Conservation (phyloP, 1,139 yeast genomes). For the Fermentozyma sake region DNA sequence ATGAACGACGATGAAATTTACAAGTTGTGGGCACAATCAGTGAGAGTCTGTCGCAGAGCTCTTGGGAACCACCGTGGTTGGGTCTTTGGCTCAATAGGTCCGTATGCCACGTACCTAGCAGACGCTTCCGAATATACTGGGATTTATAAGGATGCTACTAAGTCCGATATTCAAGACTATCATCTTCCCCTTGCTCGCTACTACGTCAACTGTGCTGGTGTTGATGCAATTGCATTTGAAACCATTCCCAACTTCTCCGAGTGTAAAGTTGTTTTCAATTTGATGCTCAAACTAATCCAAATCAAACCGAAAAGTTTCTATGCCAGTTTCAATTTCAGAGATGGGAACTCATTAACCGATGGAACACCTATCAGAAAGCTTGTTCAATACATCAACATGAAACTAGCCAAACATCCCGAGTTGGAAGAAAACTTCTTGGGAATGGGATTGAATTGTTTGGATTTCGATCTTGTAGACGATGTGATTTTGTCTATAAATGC, state of each 20-base stretch:
- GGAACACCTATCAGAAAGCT: constrained; percentile 27
- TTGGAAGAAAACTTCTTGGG: constrained; percentile 21
- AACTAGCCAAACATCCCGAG: constrained; percentile 8
- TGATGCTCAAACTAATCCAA: constrained; percentile 14
- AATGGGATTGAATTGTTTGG: constrained; percentile 40
- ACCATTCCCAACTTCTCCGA: constrained; percentile 60
- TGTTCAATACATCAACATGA: constrained; percentile 13
- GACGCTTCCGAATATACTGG: constrained; percentile 72
- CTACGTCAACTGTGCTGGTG: constrained; percentile 28
- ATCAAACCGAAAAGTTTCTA: constrained; percentile 22
- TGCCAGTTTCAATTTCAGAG: constrained; percentile 26
- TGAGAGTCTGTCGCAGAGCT: constrained; percentile 29
- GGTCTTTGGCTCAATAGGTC: constrained; percentile 65
- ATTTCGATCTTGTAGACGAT: constrained; percentile 18
- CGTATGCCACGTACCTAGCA: constrained; percentile 63
- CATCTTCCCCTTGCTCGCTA: constrained; percentile 46
- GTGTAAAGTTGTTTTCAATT: constrained; percentile 28
- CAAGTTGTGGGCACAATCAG: constrained; percentile 27
- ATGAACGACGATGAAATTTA: constrained; percentile 21
- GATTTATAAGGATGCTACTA: constrained; percentile 35
- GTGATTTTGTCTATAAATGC: constrained; percentile 16
- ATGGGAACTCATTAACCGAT: constrained; percentile 22
- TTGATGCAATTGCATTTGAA: constrained; percentile 58
- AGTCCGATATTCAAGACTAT: constrained; percentile 33
- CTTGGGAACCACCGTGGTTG: constrained; percentile 6